Percentiles rank a stretch among this genome's conserved stretches.
Evolutionary conservation across 2,329 filamentous ascomycete genomes (phyloP).

Genomic region (Pseudogymnoascus sp.): DNA sequence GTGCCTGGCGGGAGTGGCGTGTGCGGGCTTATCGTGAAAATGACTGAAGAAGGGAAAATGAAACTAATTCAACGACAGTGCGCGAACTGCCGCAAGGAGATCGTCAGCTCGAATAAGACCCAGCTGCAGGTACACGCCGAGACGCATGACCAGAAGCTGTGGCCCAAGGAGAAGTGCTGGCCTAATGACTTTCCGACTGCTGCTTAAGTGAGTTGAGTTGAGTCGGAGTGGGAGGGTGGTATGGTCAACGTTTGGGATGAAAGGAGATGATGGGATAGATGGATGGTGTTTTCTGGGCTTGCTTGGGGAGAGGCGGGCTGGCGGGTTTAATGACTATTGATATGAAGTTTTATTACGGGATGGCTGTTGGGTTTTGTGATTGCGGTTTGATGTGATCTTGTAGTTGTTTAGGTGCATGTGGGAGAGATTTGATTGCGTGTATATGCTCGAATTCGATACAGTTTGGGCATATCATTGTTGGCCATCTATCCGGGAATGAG

Average conservation of each 20-base stretch:
- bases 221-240: neutral
- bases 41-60: conserved; percentile 14
- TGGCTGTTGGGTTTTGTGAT: neutral
- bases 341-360: neutral
- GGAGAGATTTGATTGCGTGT: neutral
- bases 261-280: neutral
- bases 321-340: conserved; percentile 7
- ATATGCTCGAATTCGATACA: neutral
- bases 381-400: neutral
- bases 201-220: conserved; percentile 11
- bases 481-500: neutral
- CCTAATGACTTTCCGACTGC: conserved; percentile 37
- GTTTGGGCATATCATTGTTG: neutral
- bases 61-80: conserved; percentile 29
- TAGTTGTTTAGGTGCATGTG: too few relatives aligned
- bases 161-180: conserved; percentile 52
- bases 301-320: neutral
- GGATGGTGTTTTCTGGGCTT: neutral
- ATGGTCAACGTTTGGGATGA: neutral
- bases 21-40: neutral
- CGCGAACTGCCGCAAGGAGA: conserved; percentile 42
- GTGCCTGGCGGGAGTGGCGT: neutral
- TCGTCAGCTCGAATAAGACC: conserved; percentile 41
- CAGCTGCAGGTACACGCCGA: conserved; percentile 44
- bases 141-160: conserved; percentile 40